Percentiles rank a stretch among this genome's conserved stretches.
Evolutionary conservation across 2,329 filamentous ascomycete species (phyloP).

Genomic region (Cladosporium halotolerans): DNA sequence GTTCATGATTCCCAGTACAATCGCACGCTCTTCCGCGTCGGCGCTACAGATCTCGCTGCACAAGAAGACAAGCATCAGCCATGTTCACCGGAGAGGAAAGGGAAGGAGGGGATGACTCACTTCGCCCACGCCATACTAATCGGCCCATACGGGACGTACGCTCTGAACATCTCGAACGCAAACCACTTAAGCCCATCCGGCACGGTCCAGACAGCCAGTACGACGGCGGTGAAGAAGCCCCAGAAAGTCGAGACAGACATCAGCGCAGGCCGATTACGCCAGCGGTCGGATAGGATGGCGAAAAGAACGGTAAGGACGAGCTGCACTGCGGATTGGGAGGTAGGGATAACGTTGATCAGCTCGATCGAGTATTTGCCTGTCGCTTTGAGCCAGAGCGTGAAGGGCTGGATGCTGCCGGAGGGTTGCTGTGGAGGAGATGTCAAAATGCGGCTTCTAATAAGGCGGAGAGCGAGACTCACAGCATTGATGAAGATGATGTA

Average conservation of each 20-base stretch:
- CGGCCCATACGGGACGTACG: conserved; percentile 28
- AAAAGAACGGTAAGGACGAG: conserved; percentile 56
- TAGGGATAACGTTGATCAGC: conserved; percentile 54
- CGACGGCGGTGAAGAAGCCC: conserved; percentile 45
- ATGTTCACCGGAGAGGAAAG: neutral
- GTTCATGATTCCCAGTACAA: conserved; percentile 62
- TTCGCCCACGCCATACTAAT: conserved; percentile 36
- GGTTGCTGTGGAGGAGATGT: neutral
- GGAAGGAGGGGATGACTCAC: neutral
- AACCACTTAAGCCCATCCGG: conserved; percentile 29
- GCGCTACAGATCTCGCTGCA: conserved; percentile 44
- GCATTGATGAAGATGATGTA: conserved; percentile 63
- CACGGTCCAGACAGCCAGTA: conserved; percentile 35
- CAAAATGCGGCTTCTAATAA: conserved; percentile 34
- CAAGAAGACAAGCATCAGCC: neutral
- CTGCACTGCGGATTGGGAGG: conserved; percentile 47
- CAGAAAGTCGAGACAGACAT: conserved; percentile 48
- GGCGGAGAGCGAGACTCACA: conserved; percentile 37
- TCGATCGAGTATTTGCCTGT: conserved; percentile 39
- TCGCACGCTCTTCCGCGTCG: conserved; percentile 59
- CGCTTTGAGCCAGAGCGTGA: conserved; percentile 36
- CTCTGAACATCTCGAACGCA: conserved; percentile 28
- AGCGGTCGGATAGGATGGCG: conserved; percentile 59
- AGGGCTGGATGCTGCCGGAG: conserved; percentile 8
- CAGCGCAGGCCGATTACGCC: conserved; percentile 56